These are phyloP conservation scores for Solanum dulcamara DNA, from an alignment of 257 asterid species.

Conservation along the genomic window DNA sequence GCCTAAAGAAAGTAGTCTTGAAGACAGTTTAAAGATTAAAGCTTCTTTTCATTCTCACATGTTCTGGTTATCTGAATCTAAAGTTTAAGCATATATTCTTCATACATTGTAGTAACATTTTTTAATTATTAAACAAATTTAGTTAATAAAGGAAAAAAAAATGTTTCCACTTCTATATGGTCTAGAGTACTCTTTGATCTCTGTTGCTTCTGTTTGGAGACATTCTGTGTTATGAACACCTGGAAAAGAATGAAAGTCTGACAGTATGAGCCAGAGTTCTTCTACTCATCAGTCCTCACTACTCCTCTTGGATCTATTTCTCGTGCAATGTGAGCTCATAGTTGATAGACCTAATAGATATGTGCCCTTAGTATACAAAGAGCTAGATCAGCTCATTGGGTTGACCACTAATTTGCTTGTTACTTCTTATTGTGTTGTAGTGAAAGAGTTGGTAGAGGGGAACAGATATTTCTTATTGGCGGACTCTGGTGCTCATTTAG, in stretches of 20 bases:
- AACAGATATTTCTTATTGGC: background rate
- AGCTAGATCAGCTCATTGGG: background rate
- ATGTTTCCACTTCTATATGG: background rate
- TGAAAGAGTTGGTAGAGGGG: background rate
- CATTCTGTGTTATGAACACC: background rate
- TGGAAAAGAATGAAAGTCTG: background rate
- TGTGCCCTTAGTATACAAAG: background rate
- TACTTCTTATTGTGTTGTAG: background rate
- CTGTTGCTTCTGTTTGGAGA: background rate
- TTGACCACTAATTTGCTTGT: background rate
- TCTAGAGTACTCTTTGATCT: background rate
- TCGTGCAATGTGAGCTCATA: background rate
- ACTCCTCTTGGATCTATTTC: background rate
- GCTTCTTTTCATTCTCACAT: background rate
- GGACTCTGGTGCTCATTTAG: background rate
- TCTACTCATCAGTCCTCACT: background rate
- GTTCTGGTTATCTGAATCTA: background rate
- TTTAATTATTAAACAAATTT: background rate
- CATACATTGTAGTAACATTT: background rate
- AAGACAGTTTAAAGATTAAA: too few relatives aligned
- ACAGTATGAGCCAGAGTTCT: background rate
- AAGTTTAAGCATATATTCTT: background rate
- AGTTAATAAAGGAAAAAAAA: background rate
- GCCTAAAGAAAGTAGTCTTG: background rate
- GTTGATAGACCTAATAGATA: background rate